A percentile compares a stretch with the other conserved stretches of the same genome.
These are phyloP conservation scores for Candida jianshihensis DNA, from an alignment of 805 yeast genomes.

Conservation along the genomic window DNA sequence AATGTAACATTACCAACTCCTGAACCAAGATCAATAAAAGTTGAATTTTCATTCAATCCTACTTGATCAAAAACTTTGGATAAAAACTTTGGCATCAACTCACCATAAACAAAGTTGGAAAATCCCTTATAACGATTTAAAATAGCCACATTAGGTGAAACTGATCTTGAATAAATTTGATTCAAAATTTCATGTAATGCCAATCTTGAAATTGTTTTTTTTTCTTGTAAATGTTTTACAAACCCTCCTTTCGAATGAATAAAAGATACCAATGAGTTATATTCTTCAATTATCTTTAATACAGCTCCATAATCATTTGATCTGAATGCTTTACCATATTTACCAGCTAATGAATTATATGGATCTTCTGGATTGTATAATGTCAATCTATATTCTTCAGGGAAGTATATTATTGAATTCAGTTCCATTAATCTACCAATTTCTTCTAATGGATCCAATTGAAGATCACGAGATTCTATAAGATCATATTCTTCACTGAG, in stretches of 20 bases:
- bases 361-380: constrained; percentile 31
- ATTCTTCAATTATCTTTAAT: constrained; percentile 31
- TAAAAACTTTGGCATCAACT: constrained; percentile 71
- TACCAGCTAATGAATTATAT: constrained; percentile 30
- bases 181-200: constrained; percentile 63
- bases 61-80: constrained; percentile 60
- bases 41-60: constrained; percentile 41
- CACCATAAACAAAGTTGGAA: constrained; percentile 89
- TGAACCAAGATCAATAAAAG: constrained; percentile 85
- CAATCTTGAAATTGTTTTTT: constrained; percentile 29
- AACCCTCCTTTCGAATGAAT: constrained; percentile 29
- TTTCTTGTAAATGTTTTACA: constrained; percentile 23
- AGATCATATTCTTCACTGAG: constrained; percentile 44
- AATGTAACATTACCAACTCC: constrained; percentile 92
- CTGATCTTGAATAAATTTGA: constrained; percentile 69
- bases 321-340: constrained; percentile 28
- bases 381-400: constrained; percentile 25
- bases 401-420: constrained; percentile 33
- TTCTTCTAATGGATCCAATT: constrained; percentile 57
- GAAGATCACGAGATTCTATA: constrained; percentile 46
- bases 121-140: constrained; percentile 75
- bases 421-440: constrained; percentile 45
- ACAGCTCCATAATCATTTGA: constrained; percentile 25
- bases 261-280: constrained; percentile 32
- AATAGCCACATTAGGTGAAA: constrained; percentile 63